Evolutionary conservation across 306 rosid genomes (phyloP).

Genomic region (Oemleria cerasiformis): DNA sequence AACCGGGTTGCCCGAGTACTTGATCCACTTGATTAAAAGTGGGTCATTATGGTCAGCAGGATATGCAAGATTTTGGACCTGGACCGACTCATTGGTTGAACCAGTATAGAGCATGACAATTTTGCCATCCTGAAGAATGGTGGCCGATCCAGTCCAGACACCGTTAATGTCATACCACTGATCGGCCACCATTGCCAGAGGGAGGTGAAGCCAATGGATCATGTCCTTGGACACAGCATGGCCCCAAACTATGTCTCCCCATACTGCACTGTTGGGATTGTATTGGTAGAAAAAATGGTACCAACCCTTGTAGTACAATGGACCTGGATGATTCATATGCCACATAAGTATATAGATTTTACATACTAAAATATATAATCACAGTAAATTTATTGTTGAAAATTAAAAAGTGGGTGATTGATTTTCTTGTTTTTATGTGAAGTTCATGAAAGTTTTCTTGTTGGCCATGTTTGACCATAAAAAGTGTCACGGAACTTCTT

Average conservation of each 20-base stretch:
- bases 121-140: constrained; percentile 55
- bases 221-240: constrained; percentile 82
- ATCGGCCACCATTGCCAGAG: constrained; percentile 70
- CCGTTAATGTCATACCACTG: constrained; percentile 78
- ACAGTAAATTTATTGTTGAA: too few species aligned
- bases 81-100: constrained; percentile 63
- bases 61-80: constrained; percentile 77
- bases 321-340: constrained; percentile 43
- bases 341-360: constrained; percentile 1
- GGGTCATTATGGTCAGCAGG: constrained; percentile 74
- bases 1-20: constrained; percentile 69
- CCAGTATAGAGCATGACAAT: constrained; percentile 86
- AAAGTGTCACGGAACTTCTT: neutral
- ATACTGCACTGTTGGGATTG: constrained; percentile 76
- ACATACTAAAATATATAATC: neutral
- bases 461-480: neutral
- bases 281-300: constrained; percentile 91
- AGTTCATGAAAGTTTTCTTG: neutral
- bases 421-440: neutral
- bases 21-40: constrained; percentile 64
- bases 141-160: constrained; percentile 91
- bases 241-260: constrained; percentile 93
- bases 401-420: neutral
- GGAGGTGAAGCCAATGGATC: constrained; percentile 88
- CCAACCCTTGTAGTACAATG: constrained; percentile 83